Base-by-base conservation (phyloP, 176 grass and related monocot species). In the Aegilops longissima region DNA sequence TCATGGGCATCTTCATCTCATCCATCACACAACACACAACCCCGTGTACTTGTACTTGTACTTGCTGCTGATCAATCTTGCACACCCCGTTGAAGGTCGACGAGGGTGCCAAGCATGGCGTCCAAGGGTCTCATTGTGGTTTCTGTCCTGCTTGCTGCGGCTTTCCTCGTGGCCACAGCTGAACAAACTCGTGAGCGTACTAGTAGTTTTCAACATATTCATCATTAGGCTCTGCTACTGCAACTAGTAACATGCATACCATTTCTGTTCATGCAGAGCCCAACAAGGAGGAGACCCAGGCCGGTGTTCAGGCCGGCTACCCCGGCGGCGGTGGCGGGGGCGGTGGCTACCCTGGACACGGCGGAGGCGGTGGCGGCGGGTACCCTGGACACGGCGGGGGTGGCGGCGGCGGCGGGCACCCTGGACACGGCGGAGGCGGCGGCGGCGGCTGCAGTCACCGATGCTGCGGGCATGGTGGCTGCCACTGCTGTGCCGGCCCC, bases 71-170 rank as follows among this genome's bases (percentile, higher is more conserved):
- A 44, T 44, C 42, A 2, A 44, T 44, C 42, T 44, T 44, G 10
- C 42, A 44, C 42, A 40, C 39, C 34, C 34, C 5, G 6, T 5
- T 39, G 38, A 8, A 39, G 40, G 40, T 44, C 40, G 35, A 36
- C 38, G 38, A 39, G 38, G 38, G 38, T 39, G 38, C 8, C 38
- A 39, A 39, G 40, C 40, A 92, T 92, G 91, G 91, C 87, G 75
- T 85, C 80, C 34, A 93, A 92, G 59, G 16, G 80, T 71, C 27
- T 90, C 44, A 4, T 82, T 29, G 24, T 87, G 30, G 36, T 89
- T 70, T 5, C 52, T 56, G 0, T 44, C 40, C 16, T 56, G 52
- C 52, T 56, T 56, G 52, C 52, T 20, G 17, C 17, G 13, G 80
- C 84, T 42, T 14, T 87, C n/a, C 84, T 89, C 74, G 21, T 87